Evolutionary conservation across 768 basidiomycete genomes (phyloP).

Genomic region (Boletus insuetus): DNA sequence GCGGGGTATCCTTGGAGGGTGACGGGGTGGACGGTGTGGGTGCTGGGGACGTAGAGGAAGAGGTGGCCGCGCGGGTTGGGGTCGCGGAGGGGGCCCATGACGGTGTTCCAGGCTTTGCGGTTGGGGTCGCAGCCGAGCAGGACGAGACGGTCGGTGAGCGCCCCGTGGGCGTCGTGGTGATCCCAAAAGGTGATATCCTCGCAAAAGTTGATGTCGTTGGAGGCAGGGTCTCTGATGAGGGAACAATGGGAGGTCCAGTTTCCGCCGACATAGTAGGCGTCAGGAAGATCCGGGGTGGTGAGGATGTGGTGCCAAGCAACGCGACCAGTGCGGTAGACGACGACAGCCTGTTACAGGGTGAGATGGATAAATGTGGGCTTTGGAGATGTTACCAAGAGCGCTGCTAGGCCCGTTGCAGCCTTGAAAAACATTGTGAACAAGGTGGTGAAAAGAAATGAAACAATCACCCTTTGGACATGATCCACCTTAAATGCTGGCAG

Average conservation of each 20-base stretch:
- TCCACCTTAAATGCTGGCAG: too few species aligned
- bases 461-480: too few species aligned
- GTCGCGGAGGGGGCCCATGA: slow-evolving; percentile 64
- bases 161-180: slow-evolving; percentile 38
- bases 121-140: slow-evolving; percentile 41
- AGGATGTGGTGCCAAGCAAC: slow-evolving; percentile 43
- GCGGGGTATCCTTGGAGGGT: slow-evolving; percentile 51
- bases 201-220: slow-evolving; percentile 43
- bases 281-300: slow-evolving; percentile 42
- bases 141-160: slow-evolving; percentile 43
- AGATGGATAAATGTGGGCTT: not conserved
- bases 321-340: slow-evolving; percentile 45
- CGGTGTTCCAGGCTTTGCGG: slow-evolving; percentile 69
- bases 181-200: slow-evolving; percentile 72
- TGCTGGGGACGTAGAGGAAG: slow-evolving; percentile 48
- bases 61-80: slow-evolving; percentile 58
- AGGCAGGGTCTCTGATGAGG: slow-evolving; percentile 34
- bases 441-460: too few species aligned
- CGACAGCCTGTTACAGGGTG: slow-evolving; percentile 33
- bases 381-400: slow-evolving; percentile 8
- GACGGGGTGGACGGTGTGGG: slow-evolving; percentile 37
- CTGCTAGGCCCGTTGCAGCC: slow-evolving; percentile 1
- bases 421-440: slow-evolving; percentile 12
- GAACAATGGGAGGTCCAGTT: slow-evolving; percentile 47
- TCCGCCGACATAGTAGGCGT: slow-evolving; percentile 50